These are phyloP conservation scores for Candida schatavii DNA, from an alignment of 805 yeast genomes.

Conservation along the genomic window DNA sequence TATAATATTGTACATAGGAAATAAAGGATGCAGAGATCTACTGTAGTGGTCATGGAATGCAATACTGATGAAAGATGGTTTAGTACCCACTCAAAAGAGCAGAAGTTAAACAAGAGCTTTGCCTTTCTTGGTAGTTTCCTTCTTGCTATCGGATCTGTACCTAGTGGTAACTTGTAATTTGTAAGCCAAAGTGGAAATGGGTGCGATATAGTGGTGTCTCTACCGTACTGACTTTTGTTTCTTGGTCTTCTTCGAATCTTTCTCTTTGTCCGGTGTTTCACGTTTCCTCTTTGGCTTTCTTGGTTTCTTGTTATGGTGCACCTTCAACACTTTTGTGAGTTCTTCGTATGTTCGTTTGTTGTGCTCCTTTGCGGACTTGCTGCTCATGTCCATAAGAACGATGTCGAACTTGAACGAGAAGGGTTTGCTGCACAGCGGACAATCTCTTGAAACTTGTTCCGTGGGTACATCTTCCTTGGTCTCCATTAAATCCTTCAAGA, in stretches of 20 bases:
- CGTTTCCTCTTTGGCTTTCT: conserved; percentile 9
- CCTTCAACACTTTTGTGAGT: conserved; percentile 9
- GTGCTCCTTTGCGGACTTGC: conserved; percentile 7
- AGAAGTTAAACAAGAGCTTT: no score
- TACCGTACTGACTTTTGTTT: background rate
- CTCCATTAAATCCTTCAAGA: conserved; percentile 17
- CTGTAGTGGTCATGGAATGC: no score
- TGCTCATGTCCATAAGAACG: conserved; percentile 24
- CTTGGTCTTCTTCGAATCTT: conserved; percentile 4
- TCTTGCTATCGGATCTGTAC: no score
- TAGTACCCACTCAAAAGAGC: no score
- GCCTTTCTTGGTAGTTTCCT: no score
- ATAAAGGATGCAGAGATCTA: background rate
- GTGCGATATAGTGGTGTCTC: no score
- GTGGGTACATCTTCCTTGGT: conserved; percentile 9
- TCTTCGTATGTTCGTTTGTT: conserved; percentile 14
- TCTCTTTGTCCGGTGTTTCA: background rate
- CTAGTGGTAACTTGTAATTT: no score
- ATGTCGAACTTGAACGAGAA: conserved; percentile 27
- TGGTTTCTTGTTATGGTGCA: conserved; percentile 26
- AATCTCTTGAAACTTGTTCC: conserved; percentile 9
- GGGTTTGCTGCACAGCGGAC: conserved; percentile 30
- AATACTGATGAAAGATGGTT: no score
- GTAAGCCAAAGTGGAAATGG: no score
- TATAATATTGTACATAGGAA: no score